These are phyloP conservation scores for Penicillium verhagenii DNA, from an alignment of 495 filamentous ascomycete genomes.

Conservation along the genomic window DNA sequence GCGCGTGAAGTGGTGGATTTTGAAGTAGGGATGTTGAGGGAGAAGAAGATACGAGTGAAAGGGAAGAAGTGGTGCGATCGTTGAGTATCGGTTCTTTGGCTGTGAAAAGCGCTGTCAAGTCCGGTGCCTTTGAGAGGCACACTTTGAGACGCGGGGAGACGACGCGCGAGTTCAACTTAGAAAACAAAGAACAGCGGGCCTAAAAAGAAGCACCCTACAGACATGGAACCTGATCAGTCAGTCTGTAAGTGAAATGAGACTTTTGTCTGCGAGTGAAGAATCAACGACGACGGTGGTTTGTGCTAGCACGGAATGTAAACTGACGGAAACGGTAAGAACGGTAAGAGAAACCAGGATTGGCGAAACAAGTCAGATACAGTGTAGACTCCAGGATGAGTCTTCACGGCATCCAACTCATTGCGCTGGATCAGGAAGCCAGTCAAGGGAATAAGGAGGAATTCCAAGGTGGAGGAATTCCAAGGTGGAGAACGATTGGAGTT, in stretches of 20 bases:
- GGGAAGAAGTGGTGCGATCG: slow-evolving; percentile 3
- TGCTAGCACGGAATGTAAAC: slow-evolving; percentile 25
- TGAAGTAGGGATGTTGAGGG: background rate
- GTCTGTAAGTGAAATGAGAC: background rate
- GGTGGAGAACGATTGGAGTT: slow-evolving; percentile 4
- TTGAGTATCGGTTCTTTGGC: slow-evolving; percentile 1
- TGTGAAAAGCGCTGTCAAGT: slow-evolving; percentile 5
- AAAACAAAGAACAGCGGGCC: slow-evolving; percentile 15
- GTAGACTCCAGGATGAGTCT: slow-evolving; percentile 5
- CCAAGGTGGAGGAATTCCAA: slow-evolving; percentile 8
- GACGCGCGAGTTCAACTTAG: slow-evolving; percentile 27
- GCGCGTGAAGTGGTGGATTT: slow-evolving; percentile 2
- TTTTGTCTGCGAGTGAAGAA: slow-evolving; percentile 6
- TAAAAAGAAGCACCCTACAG: slow-evolving; percentile 13
- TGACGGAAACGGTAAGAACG: slow-evolving; percentile 24
- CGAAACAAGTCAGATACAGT: slow-evolving; percentile 10
- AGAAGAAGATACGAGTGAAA: background rate
- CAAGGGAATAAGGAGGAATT: background rate
- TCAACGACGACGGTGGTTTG: slow-evolving; percentile 6
- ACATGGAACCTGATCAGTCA: slow-evolving; percentile 8
- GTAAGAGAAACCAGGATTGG: slow-evolving; percentile 3
- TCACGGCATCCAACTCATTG: slow-evolving; percentile 16
- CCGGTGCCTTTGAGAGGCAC: slow-evolving; percentile 2
- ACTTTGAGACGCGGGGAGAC: slow-evolving; percentile 25
- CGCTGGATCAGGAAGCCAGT: background rate